Evolutionary conservation across 1,139 yeast species (phyloP).

Genomic region (Protomyces macrosporus): DNA sequence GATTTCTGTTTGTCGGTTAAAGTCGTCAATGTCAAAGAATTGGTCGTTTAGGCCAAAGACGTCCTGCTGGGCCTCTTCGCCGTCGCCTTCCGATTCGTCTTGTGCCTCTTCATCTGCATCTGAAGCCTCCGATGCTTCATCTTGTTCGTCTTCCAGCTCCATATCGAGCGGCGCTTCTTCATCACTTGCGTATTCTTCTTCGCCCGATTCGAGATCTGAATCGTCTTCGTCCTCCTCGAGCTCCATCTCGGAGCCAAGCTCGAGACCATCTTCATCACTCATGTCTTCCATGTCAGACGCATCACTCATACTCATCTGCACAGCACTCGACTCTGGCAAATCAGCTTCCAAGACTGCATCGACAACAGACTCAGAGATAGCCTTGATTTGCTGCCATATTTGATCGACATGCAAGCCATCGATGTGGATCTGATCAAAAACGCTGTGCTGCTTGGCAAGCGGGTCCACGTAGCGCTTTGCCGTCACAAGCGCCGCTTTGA

Average conservation of each 20-base stretch:
- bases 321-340: conserved; percentile 18
- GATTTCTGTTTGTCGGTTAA: conserved; percentile 72
- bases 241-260: conserved; percentile 33
- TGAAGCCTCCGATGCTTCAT: conserved; percentile 27
- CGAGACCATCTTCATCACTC: conserved; percentile 36
- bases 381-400: conserved; percentile 87
- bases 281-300: conserved; percentile 32
- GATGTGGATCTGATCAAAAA: conserved; percentile 67
- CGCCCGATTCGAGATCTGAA: conserved; percentile 34
- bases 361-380: conserved; percentile 45
- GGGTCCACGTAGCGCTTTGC: conserved; percentile 49
- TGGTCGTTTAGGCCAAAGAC: conserved; percentile 72
- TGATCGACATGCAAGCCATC: conserved; percentile 88
- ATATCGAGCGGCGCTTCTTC: not conserved
- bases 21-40: conserved; percentile 78
- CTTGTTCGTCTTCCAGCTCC: conserved; percentile 29
- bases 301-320: not conserved
- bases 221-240: conserved; percentile 35
- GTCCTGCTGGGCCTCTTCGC: conserved; percentile 40
- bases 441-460: conserved; percentile 54
- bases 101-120: not conserved
- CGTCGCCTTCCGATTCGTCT: conserved; percentile 13
- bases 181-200: conserved; percentile 2
- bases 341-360: conserved; percentile 38
- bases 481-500: conserved; percentile 20